Evolutionary conservation across 139 green algal genomes (phyloP), one percentile per base, ranked within the genome.

Genomic region (Edaphochlamys debaryana): DNA sequence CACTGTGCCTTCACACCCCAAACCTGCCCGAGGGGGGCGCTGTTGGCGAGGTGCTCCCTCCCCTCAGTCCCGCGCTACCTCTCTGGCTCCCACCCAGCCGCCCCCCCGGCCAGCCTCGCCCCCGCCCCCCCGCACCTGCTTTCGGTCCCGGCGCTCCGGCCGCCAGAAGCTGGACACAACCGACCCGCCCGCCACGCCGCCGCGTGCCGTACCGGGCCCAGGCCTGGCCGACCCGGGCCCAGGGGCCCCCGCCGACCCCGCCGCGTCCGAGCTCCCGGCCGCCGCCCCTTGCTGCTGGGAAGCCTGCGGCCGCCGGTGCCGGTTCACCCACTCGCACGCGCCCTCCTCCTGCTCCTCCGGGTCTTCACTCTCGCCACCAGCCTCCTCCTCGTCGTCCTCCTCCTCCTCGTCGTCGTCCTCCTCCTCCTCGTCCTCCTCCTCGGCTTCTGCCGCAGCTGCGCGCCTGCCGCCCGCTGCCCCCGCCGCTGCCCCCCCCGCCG

Each of bases 91-190:
- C n/a, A n/a, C n/a, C n/a, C n/a, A n/a, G n/a, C n/a, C n/a, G n/a
- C n/a, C n/a, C n/a, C n/a, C n/a, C n/a, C n/a, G n/a, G n/a, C n/a
- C 40, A 54, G 30, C 34, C 15, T 32, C 40, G 68, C 19, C 4
- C 23, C 41, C 40, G 19, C 22, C 34, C 68, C 4, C 29, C 4
- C 71, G 62, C 34, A 68, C 84, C 84, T 68, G 84, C 36, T 90
- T 91, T 19, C 93, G 82, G 85, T 97, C 94, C 4, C 76, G n/a
- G 7, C 94, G 89, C 89, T 95, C 93, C 20, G 90, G 86, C 29
- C 93, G 84, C 94, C 94, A 96, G 63, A 95, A 95, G 32, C 89
- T 94, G 11, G 90, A 94, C 0, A 91, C 94, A 32, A 96, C 92
- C 40, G 90, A 95, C 6, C n/a, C 70, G 3, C 42, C 75, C 4